phyloP scores from a whole-genome alignment of 169 alveolate species.

The Neospora caninum region DNA sequence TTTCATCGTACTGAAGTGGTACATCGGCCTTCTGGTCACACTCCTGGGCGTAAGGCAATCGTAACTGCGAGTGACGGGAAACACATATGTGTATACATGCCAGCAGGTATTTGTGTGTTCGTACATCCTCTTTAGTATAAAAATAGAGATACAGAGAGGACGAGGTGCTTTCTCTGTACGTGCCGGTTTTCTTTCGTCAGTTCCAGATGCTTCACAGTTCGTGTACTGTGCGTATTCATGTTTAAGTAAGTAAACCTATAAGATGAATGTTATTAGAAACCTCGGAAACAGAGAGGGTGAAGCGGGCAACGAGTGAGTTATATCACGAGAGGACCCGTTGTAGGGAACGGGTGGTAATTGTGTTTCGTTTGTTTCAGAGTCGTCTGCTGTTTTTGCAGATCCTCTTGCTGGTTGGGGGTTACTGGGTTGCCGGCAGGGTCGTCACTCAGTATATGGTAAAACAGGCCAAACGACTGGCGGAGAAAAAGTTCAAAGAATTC shows the following conservation, averaged over 20 bases:
- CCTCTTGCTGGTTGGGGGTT: conserved; percentile 33
- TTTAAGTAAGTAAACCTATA: not conserved
- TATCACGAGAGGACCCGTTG: no score
- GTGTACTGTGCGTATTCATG: not conserved
- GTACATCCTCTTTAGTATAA: no score
- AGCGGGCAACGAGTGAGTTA: not conserved
- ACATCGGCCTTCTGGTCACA: conserved; percentile 39
- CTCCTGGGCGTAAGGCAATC: conserved; percentile 48
- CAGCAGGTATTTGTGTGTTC: not conserved
- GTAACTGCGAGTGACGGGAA: not conserved
- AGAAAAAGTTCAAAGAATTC: conserved; percentile 65
- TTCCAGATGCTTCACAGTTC: not conserved
- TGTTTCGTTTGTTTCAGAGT: not conserved
- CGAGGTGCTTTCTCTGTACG: not conserved
- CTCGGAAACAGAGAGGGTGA: not conserved
- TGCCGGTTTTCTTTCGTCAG: not conserved
- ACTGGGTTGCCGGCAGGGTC: conserved; percentile 70
- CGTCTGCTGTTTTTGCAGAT: conserved; percentile 44
- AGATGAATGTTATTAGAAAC: no score
- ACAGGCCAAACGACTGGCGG: conserved; percentile 62
- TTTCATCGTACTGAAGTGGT: conserved; percentile 60
- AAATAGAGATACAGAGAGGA: no score
- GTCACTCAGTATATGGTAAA: conserved; percentile 69
- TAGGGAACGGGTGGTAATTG: no score
- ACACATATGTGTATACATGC: not conserved